Evolutionary conservation across 441 rosid species (phyloP).

Genomic region (Raphanus hybrid): DNA sequence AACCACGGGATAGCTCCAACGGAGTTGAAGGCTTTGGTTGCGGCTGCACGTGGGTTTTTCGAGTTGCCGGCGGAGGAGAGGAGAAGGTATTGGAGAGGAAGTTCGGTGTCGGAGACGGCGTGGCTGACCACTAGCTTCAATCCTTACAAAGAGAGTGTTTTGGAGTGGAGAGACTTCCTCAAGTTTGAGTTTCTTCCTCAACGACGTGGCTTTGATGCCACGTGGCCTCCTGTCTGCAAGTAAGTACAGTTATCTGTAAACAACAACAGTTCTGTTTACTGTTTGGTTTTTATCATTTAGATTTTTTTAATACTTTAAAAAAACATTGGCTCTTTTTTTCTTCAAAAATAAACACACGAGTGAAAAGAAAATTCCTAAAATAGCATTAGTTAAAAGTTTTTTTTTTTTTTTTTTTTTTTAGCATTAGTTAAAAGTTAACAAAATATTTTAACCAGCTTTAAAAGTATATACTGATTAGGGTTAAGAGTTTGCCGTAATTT

Average conservation of each 20-base stretch:
- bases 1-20: conserved; percentile 35
- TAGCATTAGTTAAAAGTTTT: neutral
- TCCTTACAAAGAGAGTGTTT: conserved; percentile 45
- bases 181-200: conserved; percentile 41
- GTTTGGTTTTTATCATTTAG: too few species aligned
- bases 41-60: conserved; percentile 47
- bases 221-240: conserved; percentile 53
- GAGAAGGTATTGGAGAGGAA: conserved; percentile 45
- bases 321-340: too few species aligned
- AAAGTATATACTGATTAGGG: neutral
- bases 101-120: conserved; percentile 47
- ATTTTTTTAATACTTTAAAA: too few species aligned
- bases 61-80: conserved; percentile 46
- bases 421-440: too few species aligned
- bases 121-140: conserved; percentile 52
- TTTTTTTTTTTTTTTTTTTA: too few species aligned
- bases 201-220: conserved; percentile 20
- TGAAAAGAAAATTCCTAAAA: neutral
- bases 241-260: conserved; percentile 20
- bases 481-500: neutral
- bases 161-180: conserved; percentile 56
- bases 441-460: too few species aligned
- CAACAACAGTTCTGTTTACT: neutral
- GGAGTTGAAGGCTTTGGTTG: conserved; percentile 22
- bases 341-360: too few species aligned